A percentile compares a stretch with the other conserved stretches of the same genome.
Evolutionary conservation across 129 eudicot genomes (phyloP).

Genomic region (Apium graveolens): DNA sequence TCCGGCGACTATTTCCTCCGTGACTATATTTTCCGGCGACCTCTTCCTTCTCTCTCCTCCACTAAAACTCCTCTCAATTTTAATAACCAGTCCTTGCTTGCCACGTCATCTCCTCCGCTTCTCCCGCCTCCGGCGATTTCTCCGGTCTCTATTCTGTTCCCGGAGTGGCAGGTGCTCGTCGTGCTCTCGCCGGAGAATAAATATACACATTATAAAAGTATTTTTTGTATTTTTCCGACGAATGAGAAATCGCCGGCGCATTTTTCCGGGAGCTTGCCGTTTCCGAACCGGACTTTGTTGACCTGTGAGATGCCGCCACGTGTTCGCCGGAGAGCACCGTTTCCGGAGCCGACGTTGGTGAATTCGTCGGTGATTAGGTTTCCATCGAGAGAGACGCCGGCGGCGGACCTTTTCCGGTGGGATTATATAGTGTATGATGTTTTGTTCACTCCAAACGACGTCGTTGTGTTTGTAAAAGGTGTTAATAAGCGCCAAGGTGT

Average conservation of each 20-base stretch:
- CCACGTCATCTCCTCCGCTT: background rate
- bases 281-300: constrained; percentile 35
- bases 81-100: background rate
- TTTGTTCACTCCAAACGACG: constrained; percentile 44
- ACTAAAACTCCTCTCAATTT: no score
- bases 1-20: constrained; percentile 13
- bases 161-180: constrained; percentile 65
- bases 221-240: constrained; percentile 38
- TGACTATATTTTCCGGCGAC: constrained; percentile 3
- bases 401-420: constrained; percentile 57
- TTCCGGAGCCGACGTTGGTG: constrained; percentile 36
- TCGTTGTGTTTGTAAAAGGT: constrained; percentile 65
- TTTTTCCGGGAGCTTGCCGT: constrained; percentile 34
- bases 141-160: constrained; percentile 42
- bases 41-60: constrained; percentile 10
- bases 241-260: constrained; percentile 36
- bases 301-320: constrained; percentile 45
- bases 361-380: constrained; percentile 10
- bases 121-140: constrained; percentile 4
- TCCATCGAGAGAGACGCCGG: constrained; percentile 5
- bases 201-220: background rate
- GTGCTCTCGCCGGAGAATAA: constrained; percentile 28
- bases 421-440: constrained; percentile 50
- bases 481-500: constrained; percentile 57
- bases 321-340: constrained; percentile 47